phyloP scores from a whole-genome alignment of 2,329 filamentous ascomycete species.

The Xylariaceae sp. region DNA sequence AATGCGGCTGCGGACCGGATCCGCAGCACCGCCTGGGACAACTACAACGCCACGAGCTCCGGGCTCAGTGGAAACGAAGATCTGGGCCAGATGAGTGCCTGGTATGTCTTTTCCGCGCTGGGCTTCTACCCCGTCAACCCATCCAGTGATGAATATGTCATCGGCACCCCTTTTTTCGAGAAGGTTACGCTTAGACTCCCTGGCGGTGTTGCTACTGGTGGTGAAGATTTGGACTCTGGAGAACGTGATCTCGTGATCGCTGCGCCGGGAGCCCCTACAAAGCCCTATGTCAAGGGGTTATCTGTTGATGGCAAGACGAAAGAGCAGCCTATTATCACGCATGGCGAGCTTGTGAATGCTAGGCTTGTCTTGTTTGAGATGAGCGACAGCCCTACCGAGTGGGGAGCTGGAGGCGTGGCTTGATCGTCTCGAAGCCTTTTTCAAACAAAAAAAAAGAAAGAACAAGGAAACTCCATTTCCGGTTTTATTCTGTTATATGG shows the following conservation, averaged over 20 bases:
- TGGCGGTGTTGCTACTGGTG: slow-evolving; percentile 25
- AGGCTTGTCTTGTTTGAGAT: slow-evolving; percentile 40
- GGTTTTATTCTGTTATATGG: too few relatives aligned
- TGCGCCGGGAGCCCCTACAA: slow-evolving; percentile 37
- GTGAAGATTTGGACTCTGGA: slow-evolving; percentile 8
- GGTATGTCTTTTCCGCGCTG: slow-evolving; percentile 43
- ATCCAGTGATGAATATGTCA: slow-evolving; percentile 40
- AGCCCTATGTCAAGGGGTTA: slow-evolving; percentile 37
- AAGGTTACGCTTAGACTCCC: slow-evolving; percentile 37
- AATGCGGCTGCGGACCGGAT: slow-evolving; percentile 35
- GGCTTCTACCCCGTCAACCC: slow-evolving; percentile 44
- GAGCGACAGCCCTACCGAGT: slow-evolving; percentile 34
- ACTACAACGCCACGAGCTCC: slow-evolving; percentile 42
- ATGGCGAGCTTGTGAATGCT: slow-evolving; percentile 37
- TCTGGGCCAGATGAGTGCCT: slow-evolving; percentile 46
- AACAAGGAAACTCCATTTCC: too few relatives aligned
- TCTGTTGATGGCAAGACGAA: slow-evolving; percentile 36
- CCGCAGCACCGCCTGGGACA: slow-evolving; percentile 34
- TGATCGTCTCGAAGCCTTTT: background rate
- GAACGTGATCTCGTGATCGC: slow-evolving; percentile 35
- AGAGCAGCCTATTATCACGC: slow-evolving; percentile 34
- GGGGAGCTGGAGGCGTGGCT: slow-evolving; percentile 10
- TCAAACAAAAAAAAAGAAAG: too few relatives aligned
- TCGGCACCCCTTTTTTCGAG: slow-evolving; percentile 43
- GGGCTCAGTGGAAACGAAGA: slow-evolving; percentile 45